phyloP scores from a whole-genome alignment of 805 yeast genomes.

The Novakomyces olei region DNA sequence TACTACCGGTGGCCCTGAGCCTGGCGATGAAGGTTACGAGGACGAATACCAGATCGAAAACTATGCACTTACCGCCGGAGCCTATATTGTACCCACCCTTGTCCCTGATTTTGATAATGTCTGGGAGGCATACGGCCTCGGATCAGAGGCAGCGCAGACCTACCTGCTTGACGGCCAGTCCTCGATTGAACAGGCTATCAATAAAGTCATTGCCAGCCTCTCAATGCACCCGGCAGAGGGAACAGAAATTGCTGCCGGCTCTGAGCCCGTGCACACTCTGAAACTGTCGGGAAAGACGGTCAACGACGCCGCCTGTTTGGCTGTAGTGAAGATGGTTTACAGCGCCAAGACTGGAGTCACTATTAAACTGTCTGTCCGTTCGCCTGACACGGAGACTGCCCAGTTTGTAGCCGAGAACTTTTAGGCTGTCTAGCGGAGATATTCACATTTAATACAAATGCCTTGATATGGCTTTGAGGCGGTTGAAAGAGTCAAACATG shows the following conservation, averaged over 20 bases:
- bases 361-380: conserved; percentile 22
- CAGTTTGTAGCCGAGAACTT: no score
- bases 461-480: no score
- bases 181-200: conserved; percentile 33
- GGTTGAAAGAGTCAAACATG: no score
- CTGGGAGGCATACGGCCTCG: conserved; percentile 45
- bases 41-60: conserved; percentile 87
- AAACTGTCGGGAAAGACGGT: conserved; percentile 64
- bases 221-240: conserved; percentile 56
- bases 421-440: no score
- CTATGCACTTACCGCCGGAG: conserved; percentile 53
- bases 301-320: conserved; percentile 25
- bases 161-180: conserved; percentile 34
- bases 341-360: conserved; percentile 25
- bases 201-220: conserved; percentile 29
- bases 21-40: conserved; percentile 62
- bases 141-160: conserved; percentile 37
- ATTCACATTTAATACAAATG: no score
- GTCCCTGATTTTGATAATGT: conserved; percentile 50
- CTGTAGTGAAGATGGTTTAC: conserved; percentile 22
- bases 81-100: conserved; percentile 55
- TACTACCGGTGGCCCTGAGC: conserved; percentile 35
- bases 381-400: no score
- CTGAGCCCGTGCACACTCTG: conserved; percentile 36
- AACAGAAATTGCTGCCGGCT: conserved; percentile 34